Base-by-base conservation (phyloP, 176 grass and related monocot species). In the Eleusine coracana region DNA sequence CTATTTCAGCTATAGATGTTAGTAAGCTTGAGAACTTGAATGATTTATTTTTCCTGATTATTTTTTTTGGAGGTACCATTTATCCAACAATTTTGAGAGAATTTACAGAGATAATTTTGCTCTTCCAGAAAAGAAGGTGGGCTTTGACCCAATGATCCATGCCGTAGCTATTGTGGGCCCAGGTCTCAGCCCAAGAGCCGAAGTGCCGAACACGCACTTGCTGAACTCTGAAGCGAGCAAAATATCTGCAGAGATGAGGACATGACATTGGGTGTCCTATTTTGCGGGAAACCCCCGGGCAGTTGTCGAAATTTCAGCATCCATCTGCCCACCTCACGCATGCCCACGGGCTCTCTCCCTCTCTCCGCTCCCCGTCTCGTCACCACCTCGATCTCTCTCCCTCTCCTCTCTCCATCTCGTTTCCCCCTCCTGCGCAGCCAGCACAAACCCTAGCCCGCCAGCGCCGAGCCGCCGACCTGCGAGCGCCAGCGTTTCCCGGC, bases 401-500 rank as follows among this genome's bases (percentile, higher is more conserved):
- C 67, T 41, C 59, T 51, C 71, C 14, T 48, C 59, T 74, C 70
- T 62, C n/a, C 84, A 60, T 75, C 79, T 75, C 61, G 60, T 75
- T 75, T 11, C 50, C 78, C 66, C 83, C 78, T 55, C 78, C 78
- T 77, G 48, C 83, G 73, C 78, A 82, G 88, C 83, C 83, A 67
- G 79, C 51, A 54, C 50, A 82, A 90, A 90, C 81, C 87, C 87
- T 88, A 90, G 79, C 76, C 78, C 50, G 55, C 87, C n/a, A 64
- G 71, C 66, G 78, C 88, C 78, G 68, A 41, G 50, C 77, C 66
- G 78, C 88, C 78, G 60, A 41, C 60, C 77, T 14, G 69, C 58
- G 21, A 13, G 8, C 12, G 20, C 18, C 7, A 29, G 20, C 42
- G 70, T n/a, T 70, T 50, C 37, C 80, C 12, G 23, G 56, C 13